A percentile compares a stretch with the other conserved stretches of the same genome.
phyloP scores from a whole-genome alignment of 768 basidiomycete genomes.

The Mycena galopus region DNA sequence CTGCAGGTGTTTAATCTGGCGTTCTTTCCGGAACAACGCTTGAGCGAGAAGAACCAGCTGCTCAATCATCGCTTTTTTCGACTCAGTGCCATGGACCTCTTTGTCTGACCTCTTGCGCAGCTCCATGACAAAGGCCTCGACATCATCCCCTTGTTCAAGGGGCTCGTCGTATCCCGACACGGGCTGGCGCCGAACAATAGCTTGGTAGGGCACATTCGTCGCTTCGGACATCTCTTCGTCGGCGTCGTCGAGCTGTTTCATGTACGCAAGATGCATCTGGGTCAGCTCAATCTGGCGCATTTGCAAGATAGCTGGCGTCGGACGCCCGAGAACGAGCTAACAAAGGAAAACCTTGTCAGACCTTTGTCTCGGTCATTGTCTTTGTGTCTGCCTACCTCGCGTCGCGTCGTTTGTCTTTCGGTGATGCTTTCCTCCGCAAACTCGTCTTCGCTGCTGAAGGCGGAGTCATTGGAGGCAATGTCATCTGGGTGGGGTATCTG shows the following conservation, averaged over 20 bases:
- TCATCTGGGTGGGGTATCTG: conserved; percentile 28
- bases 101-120: conserved; percentile 35
- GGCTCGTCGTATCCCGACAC: conserved; percentile 32
- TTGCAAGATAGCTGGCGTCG: conserved; percentile 21
- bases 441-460: conserved; percentile 40
- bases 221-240: conserved; percentile 32
- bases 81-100: conserved; percentile 30
- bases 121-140: conserved; percentile 27
- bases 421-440: conserved; percentile 25
- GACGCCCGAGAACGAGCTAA: conserved; percentile 35
- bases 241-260: conserved; percentile 37
- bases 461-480: conserved; percentile 31
- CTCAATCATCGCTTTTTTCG: conserved; percentile 16
- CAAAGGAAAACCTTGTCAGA: not conserved
- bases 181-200: conserved; percentile 18
- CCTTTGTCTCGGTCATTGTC: not conserved
- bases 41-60: conserved; percentile 33
- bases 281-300: conserved; percentile 26
- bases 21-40: conserved; percentile 33
- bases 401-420: conserved; percentile 31
- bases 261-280: conserved; percentile 29
- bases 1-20: conserved; percentile 37
- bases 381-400: conserved; percentile 21
- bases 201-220: conserved; percentile 16
- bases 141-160: conserved; percentile 16